phyloP scores from a whole-genome alignment of 805 yeast genomes.

The Wickerhamiella parazyma region DNA sequence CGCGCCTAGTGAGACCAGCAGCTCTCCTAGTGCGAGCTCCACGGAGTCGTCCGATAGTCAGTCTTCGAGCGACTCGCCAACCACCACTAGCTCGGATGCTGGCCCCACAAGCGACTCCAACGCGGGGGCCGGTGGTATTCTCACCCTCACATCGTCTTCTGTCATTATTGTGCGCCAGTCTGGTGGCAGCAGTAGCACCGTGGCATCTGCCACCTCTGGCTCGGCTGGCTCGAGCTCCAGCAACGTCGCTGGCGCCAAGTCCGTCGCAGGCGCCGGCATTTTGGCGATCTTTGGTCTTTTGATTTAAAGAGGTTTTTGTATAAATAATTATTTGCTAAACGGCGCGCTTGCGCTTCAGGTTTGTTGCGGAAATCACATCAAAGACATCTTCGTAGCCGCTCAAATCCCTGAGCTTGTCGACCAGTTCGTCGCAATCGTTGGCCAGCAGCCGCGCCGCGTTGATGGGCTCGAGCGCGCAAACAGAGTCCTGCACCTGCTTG shows the following conservation, averaged over 20 bases:
- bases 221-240: neutral
- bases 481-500: slow-evolving; percentile 1
- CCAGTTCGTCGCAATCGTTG: neutral
- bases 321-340: neutral
- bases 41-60: no score
- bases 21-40: no score
- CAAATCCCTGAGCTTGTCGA: neutral
- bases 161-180: no score
- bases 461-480: neutral
- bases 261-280: neutral
- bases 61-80: no score
- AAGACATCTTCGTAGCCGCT: neutral
- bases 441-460: neutral
- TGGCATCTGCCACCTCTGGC: no score
- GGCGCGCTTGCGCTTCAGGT: neutral
- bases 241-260: neutral
- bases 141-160: no score
- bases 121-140: no score
- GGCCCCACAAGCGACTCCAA: no score
- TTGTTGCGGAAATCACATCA: neutral
- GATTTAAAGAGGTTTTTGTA: neutral
- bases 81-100: no score
- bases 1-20: no score
- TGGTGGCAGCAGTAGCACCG: no score
- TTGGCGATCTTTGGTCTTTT: neutral